Percentiles rank a stretch among this genome's conserved stretches.
Conservation (phyloP, 306 rosid genomes). For the Potentilla sterilis region DNA sequence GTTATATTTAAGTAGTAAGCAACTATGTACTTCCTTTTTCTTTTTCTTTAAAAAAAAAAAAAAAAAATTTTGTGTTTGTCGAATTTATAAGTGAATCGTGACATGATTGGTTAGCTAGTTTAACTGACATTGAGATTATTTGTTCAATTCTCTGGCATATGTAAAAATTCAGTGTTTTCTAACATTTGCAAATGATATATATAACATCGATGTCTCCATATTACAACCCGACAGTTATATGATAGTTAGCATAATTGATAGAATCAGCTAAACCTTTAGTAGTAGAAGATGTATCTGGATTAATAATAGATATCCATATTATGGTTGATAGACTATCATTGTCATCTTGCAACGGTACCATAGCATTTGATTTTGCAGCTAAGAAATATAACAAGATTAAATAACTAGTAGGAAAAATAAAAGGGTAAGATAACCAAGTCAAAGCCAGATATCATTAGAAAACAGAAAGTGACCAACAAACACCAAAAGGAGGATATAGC, state of each 20-base stretch:
- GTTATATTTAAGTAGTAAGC: not conserved
- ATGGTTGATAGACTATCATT: not conserved
- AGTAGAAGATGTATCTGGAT: not conserved
- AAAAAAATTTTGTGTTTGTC: no score
- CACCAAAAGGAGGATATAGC: constrained; percentile 39
- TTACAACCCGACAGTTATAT: no score
- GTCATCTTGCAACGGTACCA: not conserved
- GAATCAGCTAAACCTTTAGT: not conserved
- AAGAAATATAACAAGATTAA: not conserved
- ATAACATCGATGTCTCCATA: not conserved
- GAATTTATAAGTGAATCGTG: no score
- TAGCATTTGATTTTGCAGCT: not conserved
- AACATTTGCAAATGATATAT: not conserved
- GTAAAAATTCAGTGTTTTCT: no score
- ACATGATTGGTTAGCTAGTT: no score
- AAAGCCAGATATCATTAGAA: constrained; percentile 31
- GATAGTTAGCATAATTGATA: not conserved
- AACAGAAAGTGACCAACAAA: constrained; percentile 26
- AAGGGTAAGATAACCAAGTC: constrained; percentile 22
- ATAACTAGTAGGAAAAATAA: not conserved
- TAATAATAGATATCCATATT: not conserved
- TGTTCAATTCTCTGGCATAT: no score
- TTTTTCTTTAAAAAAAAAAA: no score
- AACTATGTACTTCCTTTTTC: not conserved
- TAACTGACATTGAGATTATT: no score